Evolutionary conservation across 768 basidiomycete genomes (phyloP), one percentile per base, ranked within the genome.

Genomic region (Leccinellum albellum): DNA sequence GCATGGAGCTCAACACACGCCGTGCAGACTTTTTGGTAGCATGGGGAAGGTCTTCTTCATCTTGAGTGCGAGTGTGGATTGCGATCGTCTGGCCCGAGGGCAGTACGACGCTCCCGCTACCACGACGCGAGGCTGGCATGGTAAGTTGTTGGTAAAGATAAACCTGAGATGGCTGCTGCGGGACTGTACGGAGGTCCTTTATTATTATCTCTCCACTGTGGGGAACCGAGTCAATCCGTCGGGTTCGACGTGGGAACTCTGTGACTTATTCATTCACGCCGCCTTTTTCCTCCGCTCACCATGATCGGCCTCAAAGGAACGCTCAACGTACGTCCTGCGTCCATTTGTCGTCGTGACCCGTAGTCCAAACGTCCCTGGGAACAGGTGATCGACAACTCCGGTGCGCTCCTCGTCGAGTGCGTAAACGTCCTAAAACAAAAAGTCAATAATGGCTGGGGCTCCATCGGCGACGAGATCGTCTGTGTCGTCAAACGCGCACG

Each of bases 221-320:
- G 12, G 40, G 40, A 42, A 6, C 37, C 10, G 17, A 12, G 32
- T 33, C 32, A 33, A 33, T 33, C 40, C 40, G 14, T 46, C 28
- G 12, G 29, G 21, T 17, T 3, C 24, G 20, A 37, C 64, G 71
- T 73, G 70, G 57, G 68, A 72, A 68, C 44, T 26, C 35, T 6
- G n/a, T 49, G 63, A 61, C 63, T 62, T 54, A 51, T 67, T 58
- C 47, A 46, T 55, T 47, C 31, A 33, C 17, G 21, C 29, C 15
- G 5, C 40, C n/a, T n/a, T 17, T 40, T 51, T 35, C 20, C 42
- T 32, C 14, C 29, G 51, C 5, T 28, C 32, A 24, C 20, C 52
- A 98, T 98, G 95, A 92, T 98, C 78, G 94, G 94, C 57, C 91
- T 98, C 66, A 98, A 98, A 71, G 83, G 86, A 55, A 93, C 87